These are phyloP conservation scores for Fusarium sp. DNA, from an alignment of 2,329 filamentous ascomycete species.

Conservation along the genomic window DNA sequence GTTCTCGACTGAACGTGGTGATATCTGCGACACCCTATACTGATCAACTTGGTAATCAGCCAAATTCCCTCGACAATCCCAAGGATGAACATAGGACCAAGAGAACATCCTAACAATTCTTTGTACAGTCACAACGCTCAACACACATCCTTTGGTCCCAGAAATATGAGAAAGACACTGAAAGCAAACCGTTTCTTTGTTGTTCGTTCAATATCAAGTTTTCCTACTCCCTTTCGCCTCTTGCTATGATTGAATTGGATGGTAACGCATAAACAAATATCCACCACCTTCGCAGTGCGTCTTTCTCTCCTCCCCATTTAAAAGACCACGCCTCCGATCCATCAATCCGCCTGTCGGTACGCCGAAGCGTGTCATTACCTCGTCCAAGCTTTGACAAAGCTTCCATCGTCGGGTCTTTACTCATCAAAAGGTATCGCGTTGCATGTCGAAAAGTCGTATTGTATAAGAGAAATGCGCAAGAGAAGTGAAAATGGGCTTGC, in stretches of 20 bases:
- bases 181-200: conserved; percentile 35
- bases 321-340: conserved; percentile 29
- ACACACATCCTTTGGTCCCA: background rate
- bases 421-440: conserved; percentile 50
- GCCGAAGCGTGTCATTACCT: conserved; percentile 43
- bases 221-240: conserved; percentile 56
- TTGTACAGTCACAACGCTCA: background rate
- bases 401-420: conserved; percentile 46
- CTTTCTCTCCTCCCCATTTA: conserved; percentile 20
- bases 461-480: conserved; percentile 52
- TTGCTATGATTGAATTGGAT: conserved; percentile 53
- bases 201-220: conserved; percentile 48
- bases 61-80: conserved; percentile 1
- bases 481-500: conserved; percentile 50
- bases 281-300: conserved; percentile 37
- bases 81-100: background rate
- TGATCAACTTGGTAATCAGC: background rate
- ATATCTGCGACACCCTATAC: background rate
- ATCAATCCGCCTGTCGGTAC: conserved; percentile 39
- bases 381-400: conserved; percentile 34
- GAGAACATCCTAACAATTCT: background rate
- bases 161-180: background rate
- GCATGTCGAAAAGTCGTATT: conserved; percentile 51
- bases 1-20: background rate
- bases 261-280: conserved; percentile 47